Conservation (phyloP, 2,329 filamentous ascomycete species). For the Mollisia scopiformis region DNA sequence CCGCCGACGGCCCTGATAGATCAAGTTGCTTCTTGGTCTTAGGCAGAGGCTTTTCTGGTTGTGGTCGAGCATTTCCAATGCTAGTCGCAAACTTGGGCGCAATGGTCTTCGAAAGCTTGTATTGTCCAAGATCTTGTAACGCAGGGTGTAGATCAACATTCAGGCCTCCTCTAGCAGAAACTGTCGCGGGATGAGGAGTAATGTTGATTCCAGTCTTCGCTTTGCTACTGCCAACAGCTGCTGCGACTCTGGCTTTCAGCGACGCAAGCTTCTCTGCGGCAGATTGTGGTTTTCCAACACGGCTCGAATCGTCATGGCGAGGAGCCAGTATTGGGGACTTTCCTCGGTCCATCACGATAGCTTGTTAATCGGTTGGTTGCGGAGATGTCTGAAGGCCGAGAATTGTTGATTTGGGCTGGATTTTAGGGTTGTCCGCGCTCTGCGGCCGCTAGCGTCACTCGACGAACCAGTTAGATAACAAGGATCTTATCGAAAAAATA, state of each 20-base stretch:
- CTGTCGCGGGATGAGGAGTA: constrained; percentile 39
- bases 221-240: constrained; percentile 63
- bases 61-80: constrained; percentile 42
- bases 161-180: constrained; percentile 43
- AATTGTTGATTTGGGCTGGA: neutral
- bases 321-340: constrained; percentile 56
- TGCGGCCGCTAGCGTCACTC: too few species aligned
- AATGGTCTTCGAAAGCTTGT: constrained; percentile 44
- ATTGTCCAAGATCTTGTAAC: constrained; percentile 59
- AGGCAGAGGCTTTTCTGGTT: constrained; percentile 44
- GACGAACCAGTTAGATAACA: neutral
- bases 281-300: constrained; percentile 58
- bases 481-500: neutral
- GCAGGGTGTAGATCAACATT: constrained; percentile 61
- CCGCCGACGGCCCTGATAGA: constrained; percentile 57
- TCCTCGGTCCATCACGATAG: constrained; percentile 53
- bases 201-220: constrained; percentile 47
- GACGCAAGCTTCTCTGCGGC: constrained; percentile 72
- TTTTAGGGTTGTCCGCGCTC: too few species aligned
- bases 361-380: neutral
- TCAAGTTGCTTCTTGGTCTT: constrained; percentile 55
- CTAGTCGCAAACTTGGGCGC: constrained; percentile 42
- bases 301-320: constrained; percentile 55
- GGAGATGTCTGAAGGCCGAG: neutral
- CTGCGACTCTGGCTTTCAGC: constrained; percentile 78